phyloP scores from a whole-genome alignment of 768 basidiomycete species.

The Amanita muscaria region DNA sequence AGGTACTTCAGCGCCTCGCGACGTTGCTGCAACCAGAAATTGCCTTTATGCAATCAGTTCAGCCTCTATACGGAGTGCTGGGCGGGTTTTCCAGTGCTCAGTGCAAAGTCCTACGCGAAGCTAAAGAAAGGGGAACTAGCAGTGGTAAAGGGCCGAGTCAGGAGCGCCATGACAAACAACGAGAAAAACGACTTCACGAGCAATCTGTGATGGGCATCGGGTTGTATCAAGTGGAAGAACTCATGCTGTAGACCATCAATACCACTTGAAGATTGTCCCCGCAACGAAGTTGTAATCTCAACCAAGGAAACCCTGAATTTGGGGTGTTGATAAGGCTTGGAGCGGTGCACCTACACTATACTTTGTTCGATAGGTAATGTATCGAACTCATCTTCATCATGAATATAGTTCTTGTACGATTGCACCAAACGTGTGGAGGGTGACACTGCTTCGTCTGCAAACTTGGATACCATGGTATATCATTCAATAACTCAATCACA shows the following conservation, averaged over 20 bases:
- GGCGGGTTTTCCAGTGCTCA: slow-evolving; percentile 56
- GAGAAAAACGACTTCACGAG: slow-evolving; percentile 45
- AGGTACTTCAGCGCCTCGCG: slow-evolving; percentile 39
- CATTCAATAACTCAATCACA: no score
- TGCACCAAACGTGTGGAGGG: no score
- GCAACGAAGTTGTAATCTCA: no score
- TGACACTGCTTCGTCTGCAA: no score
- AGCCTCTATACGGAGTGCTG: slow-evolving; percentile 50
- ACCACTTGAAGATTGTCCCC: no score
- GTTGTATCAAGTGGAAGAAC: slow-evolving; percentile 64
- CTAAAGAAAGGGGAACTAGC: slow-evolving; percentile 17
- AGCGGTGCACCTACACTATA: no score
- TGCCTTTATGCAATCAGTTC: slow-evolving; percentile 36
- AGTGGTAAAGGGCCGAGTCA: slow-evolving; percentile 23
- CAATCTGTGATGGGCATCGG: slow-evolving; percentile 47
- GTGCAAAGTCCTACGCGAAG: slow-evolving; percentile 36
- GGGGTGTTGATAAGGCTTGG: no score
- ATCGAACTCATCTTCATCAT: no score
- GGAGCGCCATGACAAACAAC: slow-evolving; percentile 49
- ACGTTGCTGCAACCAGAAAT: slow-evolving; percentile 50
- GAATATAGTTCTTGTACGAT: no score
- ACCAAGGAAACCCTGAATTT: no score
- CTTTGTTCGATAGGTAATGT: no score
- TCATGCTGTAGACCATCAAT: slow-evolving; percentile 34
- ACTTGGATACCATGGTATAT: no score